phyloP scores from a whole-genome alignment of 2,329 filamentous ascomycete genomes.

The Calcarisporium arbuscula region DNA sequence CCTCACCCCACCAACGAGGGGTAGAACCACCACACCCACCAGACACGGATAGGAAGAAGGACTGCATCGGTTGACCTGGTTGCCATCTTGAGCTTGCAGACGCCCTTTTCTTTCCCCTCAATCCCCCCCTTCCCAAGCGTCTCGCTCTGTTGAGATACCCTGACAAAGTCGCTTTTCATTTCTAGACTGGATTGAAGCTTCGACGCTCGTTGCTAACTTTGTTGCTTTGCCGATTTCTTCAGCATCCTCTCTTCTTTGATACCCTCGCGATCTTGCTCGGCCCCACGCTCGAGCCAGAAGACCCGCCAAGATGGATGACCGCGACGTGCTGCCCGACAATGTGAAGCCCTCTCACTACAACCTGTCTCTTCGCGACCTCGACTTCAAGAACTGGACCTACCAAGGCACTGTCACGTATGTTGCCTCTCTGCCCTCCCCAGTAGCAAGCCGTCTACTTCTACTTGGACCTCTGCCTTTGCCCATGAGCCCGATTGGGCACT shows the following conservation, averaged over 20 bases:
- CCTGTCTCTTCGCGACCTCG: constrained; percentile 73
- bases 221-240: constrained; percentile 1
- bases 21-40: no score
- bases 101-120: no score
- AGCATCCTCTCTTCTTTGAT: constrained; percentile 21
- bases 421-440: background rate
- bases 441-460: no score
- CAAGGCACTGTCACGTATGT: constrained; percentile 66
- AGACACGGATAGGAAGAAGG: no score
- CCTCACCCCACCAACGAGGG: no score
- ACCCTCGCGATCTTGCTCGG: constrained; percentile 26
- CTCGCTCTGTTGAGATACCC: no score
- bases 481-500: constrained; percentile 10
- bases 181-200: background rate
- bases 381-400: constrained; percentile 70
- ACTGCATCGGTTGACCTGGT: no score
- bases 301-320: constrained; percentile 44
- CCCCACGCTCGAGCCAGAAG: constrained; percentile 28
- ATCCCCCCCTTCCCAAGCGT: no score
- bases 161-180: no score
- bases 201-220: no score
- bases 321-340: constrained; percentile 54
- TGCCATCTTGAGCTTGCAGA: no score
- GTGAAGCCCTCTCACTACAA: constrained; percentile 83
- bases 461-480: no score